Evolutionary conservation across 148 eudicot species (phyloP), one percentile per base, ranked within the genome.

Genomic region (Camellia lanceoleosa): DNA sequence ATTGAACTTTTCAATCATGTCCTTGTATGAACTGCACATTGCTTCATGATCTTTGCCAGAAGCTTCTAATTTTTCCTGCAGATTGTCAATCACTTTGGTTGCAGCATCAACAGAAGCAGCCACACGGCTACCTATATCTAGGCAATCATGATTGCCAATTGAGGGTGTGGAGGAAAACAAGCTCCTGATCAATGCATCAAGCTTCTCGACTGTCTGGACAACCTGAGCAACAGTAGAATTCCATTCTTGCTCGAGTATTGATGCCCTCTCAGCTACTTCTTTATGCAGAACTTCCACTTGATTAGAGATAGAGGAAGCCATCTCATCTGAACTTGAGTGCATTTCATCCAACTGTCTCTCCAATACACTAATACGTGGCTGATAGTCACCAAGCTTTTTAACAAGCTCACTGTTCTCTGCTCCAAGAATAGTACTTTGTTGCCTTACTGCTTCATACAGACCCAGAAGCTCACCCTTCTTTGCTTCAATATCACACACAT

Each of bases 331-430:
- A 64, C 84, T 83, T 74, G 75, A 79, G 70, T 73, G 85, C 46
- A 91, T 62, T 82, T 89, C 93, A 78, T 85, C 81, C 80, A 94
- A 86, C 47, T 86, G 85, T 73, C 74, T 85, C 86, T 88, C 90
- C 83, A 94, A 82, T 71, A 74, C 87, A 71, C 65, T 56, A 23
- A 85, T 55, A 87, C 80, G 84, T 82, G 84, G 86, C 68, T 86
- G 77, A 79, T 83, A 83, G 67, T 73, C 76, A 62, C 75, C 80
- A 81, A 92, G 82, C 89, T 86, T 89, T 81, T 76, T 84, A 58
- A 43, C 51, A 70, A 91, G 91, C 59, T 85, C 82, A 71, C 58
- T 76, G 65, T 91, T 91, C 82, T 89, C 87, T 60, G 82, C 80
- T 63, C 80, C 84, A 71, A 83, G 75, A 83, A 69, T 58, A 10